Base-by-base conservation (phyloP, 2,329 filamentous ascomycete species). In the Fusarium udum region DNA sequence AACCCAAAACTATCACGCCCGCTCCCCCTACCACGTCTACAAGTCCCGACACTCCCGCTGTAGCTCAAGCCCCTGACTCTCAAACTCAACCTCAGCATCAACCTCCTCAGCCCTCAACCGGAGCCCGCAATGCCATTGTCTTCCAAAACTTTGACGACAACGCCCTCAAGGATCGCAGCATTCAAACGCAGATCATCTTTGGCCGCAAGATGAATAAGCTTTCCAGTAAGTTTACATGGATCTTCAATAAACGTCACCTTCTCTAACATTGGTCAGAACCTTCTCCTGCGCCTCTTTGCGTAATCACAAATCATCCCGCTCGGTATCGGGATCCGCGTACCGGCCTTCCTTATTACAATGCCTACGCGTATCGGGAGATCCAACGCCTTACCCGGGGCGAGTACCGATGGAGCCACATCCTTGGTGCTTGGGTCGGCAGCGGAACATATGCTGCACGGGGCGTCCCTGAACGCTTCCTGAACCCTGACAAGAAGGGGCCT, bases 291-390 rank as follows among this genome's bases (percentile, higher is more conserved):
- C 84, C 88, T 22, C 85, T 92, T 37, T 99, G 96, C 81, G 92
- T 91, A 55, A 95, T 98, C 79, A 98, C 94, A 3, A 92, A 92
- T 77, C 89, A 92, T 60, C 90, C 92, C 9, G 96, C 95, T 18
- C 90, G 90, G 61, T 98, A 97, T 82, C 89, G 91, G 31, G 96
- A 99, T 80, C 94, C 95, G 1, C 88, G 89, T 75, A 98, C 95
- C 0, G 93, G 93, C 0, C 87, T 98, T 22, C 90, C 92, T 2
- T 99, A 95, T 82, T 88, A 90, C 72, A 95, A 95, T 79, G 85
- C 90, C 48, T 89, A 92, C 71, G 95, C 95, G 0, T 98, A 95
- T 83, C 90, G 90, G 76, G 91, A 97, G 80, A 92, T 98, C 51
- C 92, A 93, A 77, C 90, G 92, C 62, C 87, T 97, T 20, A 84